Evolutionary conservation across 73 alveolate genomes (phyloP).

Genomic region (Uronychia binucleata): DNA sequence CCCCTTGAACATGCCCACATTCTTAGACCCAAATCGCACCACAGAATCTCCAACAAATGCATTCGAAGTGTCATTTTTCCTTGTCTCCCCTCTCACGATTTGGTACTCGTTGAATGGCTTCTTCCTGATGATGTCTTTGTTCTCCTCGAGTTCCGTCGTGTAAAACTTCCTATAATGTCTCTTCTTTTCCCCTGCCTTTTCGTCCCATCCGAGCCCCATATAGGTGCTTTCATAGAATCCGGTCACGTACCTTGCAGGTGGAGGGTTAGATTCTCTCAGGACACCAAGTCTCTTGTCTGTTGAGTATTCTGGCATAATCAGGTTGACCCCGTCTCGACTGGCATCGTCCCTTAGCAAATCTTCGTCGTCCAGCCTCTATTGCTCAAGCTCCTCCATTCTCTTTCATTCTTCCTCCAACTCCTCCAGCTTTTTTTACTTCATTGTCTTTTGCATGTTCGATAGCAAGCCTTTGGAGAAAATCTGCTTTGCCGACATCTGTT

Average conservation of each 20-base stretch:
- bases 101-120: slow-evolving; percentile 49
- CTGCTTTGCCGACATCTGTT: too few relatives aligned
- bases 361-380: neutral
- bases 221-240: slow-evolving; percentile 6
- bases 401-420: slow-evolving; percentile 1
- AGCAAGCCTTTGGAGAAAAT: too few relatives aligned
- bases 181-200: slow-evolving; percentile 6
- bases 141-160: slow-evolving; percentile 78
- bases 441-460: too few relatives aligned
- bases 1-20: slow-evolving; percentile 27
- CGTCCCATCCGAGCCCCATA: slow-evolving; percentile 39
- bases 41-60: slow-evolving; percentile 46
- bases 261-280: slow-evolving; percentile 28
- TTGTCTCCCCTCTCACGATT: slow-evolving; percentile 66
- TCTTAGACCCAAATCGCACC: slow-evolving; percentile 25
- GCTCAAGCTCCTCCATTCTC: slow-evolving; percentile 7
- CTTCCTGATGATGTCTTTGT: slow-evolving; percentile 53
- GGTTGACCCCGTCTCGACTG: slow-evolving; percentile 10
- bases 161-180: slow-evolving; percentile 88
- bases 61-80: slow-evolving; percentile 38
- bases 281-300: slow-evolving; percentile 31
- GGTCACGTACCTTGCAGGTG: too few relatives aligned
- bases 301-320: slow-evolving; percentile 28
- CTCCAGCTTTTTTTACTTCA: neutral
- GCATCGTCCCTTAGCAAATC: neutral